phyloP scores from a whole-genome alignment of 305 asterid species.

The Fraxinus velutina region DNA sequence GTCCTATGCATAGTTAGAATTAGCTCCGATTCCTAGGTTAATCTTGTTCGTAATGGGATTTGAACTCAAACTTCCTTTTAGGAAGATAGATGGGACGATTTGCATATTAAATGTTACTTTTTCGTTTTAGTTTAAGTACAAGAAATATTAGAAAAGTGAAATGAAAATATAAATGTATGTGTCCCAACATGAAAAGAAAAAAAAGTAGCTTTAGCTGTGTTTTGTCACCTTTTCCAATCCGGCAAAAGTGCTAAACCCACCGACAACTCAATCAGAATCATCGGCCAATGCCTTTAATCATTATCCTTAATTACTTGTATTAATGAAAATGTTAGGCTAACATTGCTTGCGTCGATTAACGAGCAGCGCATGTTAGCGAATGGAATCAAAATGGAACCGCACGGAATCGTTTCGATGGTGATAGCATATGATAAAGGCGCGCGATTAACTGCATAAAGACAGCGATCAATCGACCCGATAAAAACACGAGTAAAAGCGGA shows the following conservation, averaged over 20 bases:
- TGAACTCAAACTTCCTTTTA: background rate
- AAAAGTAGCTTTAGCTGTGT: conserved; percentile 13
- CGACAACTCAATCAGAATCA: conserved; percentile 29
- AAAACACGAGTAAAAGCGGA: background rate
- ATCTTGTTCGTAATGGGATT: background rate
- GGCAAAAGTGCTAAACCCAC: conserved; percentile 32
- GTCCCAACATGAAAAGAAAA: background rate
- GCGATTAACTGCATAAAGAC: conserved; percentile 24
- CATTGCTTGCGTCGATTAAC: background rate
- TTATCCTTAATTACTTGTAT: background rate
- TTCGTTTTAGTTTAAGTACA: background rate
- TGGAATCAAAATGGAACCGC: conserved; percentile 30
- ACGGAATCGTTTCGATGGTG: conserved; percentile 34
- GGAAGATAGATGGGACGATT: background rate
- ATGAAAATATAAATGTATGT: background rate
- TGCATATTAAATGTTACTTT: background rate
- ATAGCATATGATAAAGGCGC: conserved; percentile 29
- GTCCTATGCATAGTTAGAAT: too few relatives aligned
- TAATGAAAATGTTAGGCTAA: conserved; percentile 14
- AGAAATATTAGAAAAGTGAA: background rate
- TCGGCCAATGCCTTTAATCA: conserved; percentile 8
- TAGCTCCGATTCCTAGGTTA: too few relatives aligned
- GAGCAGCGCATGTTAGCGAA: conserved; percentile 21
- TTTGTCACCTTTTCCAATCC: conserved; percentile 30
- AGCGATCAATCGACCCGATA: conserved; percentile 35